Evolutionary conservation across 192 early-diverging fungal species (phyloP).

Genomic region (Backusella circina): DNA sequence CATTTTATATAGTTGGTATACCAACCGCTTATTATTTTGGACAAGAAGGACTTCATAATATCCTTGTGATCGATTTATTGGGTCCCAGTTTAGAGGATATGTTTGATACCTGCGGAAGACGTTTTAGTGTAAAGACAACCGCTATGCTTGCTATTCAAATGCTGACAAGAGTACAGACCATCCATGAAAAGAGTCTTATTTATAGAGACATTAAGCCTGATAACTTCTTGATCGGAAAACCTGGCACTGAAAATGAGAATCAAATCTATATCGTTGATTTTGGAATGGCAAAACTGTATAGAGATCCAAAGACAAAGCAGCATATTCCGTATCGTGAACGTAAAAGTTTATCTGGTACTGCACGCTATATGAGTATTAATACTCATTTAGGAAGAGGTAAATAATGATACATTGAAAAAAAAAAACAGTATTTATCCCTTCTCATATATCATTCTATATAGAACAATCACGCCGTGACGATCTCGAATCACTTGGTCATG

Average conservation of each 20-base stretch:
- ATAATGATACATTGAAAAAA: neutral
- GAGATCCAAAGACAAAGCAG: constrained; percentile 93
- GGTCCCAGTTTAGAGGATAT: constrained; percentile 93
- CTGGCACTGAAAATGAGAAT: constrained; percentile 55
- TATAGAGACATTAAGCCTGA: constrained; percentile 99
- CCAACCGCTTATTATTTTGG: constrained; percentile 95
- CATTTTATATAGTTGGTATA: constrained; percentile 62
- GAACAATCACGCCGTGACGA: constrained; percentile 99
- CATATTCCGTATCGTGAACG: constrained; percentile 98
- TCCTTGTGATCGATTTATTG: constrained; percentile 90
- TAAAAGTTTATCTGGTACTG: constrained; percentile 92
- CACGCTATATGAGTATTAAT: constrained; percentile 99
- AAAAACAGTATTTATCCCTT: neutral
- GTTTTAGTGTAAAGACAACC: constrained; percentile 91
- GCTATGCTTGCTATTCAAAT: constrained; percentile 96
- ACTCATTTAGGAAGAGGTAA: constrained; percentile 92
- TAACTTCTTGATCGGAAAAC: constrained; percentile 93
- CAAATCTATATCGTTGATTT: constrained; percentile 93
- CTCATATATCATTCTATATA: too few species aligned
- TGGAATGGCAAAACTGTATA: constrained; percentile 98
- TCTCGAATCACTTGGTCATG: constrained; percentile 95
- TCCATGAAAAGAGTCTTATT: constrained; percentile 93
- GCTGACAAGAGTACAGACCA: constrained; percentile 82
- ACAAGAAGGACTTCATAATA: constrained; percentile 93
- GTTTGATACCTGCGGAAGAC: constrained; percentile 92